Evolutionary conservation across 495 filamentous ascomycete genomes (phyloP).

Genomic region (Podospora comata): DNA sequence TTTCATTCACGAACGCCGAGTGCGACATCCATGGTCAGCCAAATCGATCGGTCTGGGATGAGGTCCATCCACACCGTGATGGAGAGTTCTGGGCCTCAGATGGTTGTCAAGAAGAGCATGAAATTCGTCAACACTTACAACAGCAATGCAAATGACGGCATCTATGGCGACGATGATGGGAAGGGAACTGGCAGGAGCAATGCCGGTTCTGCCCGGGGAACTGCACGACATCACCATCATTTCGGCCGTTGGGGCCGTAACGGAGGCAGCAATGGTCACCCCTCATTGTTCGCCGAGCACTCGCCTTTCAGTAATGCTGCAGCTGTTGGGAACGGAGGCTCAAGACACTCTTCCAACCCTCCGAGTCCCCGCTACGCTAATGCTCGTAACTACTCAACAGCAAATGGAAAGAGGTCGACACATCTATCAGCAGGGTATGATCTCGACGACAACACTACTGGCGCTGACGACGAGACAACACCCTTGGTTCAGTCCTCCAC

Average conservation of each 20-base stretch:
- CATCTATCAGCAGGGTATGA: constrained; percentile 48
- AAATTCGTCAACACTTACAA: constrained; percentile 91
- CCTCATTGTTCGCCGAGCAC: constrained; percentile 74
- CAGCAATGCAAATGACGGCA: constrained; percentile 56
- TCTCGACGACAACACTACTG: constrained; percentile 51
- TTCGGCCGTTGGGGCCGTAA: constrained; percentile 64
- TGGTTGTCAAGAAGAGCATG: constrained; percentile 88
- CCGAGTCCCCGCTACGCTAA: constrained; percentile 43
- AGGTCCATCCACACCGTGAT: constrained; percentile 56
- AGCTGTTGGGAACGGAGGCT: constrained; percentile 37
- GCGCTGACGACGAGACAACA: constrained; percentile 86
- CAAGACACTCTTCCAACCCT: constrained; percentile 62
- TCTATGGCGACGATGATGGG: constrained; percentile 60
- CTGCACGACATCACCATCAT: constrained; percentile 70
- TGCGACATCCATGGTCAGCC: constrained; percentile 84
- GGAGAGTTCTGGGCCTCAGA: constrained; percentile 62
- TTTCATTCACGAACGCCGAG: constrained; percentile 96
- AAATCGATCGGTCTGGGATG: constrained; percentile 66
- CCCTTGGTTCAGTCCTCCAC: constrained; percentile 60
- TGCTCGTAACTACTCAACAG: constrained; percentile 22
- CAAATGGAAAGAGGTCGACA: constrained; percentile 27
- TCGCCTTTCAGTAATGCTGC: constrained; percentile 55
- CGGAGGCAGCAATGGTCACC: constrained; percentile 59
- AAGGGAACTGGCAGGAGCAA: constrained; percentile 56
- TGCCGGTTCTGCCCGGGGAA: constrained; percentile 61